These are phyloP conservation scores for Raphanus hybrid DNA, from an alignment of 441 rosid genomes.

Conservation along the genomic window DNA sequence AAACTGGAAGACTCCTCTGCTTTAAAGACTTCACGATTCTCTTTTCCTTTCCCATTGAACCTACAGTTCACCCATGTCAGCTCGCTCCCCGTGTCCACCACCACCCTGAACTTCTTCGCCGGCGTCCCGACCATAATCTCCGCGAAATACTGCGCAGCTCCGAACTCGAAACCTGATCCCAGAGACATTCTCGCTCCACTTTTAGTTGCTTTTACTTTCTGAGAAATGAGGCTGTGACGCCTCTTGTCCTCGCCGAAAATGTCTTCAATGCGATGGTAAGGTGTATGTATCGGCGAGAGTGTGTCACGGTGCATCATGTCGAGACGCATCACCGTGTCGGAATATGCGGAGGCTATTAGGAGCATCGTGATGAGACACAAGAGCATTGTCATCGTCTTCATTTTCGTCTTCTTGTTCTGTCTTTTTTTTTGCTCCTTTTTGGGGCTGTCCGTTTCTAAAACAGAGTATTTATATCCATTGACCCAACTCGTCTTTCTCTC, in stretches of 20 bases:
- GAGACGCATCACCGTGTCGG: constrained; percentile 19
- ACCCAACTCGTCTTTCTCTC: background rate
- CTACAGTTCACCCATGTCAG: constrained; percentile 72
- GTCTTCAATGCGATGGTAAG: constrained; percentile 28
- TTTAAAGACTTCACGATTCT: constrained; percentile 39
- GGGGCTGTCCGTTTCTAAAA: constrained; percentile 14
- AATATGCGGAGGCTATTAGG: constrained; percentile 24
- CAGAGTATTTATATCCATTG: constrained; percentile 35
- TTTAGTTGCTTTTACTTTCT: background rate
- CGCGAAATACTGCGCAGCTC: constrained; percentile 59
- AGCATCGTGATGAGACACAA: constrained; percentile 22
- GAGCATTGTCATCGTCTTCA: background rate
- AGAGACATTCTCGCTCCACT: constrained; percentile 42
- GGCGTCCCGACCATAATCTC: constrained; percentile 71
- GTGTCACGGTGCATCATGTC: constrained; percentile 31
- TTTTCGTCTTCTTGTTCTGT: background rate
- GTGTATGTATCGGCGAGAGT: background rate
- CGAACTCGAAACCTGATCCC: constrained; percentile 48
- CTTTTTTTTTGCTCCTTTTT: background rate
- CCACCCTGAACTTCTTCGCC: constrained; percentile 52
- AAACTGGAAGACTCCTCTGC: constrained; percentile 61
- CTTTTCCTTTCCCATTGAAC: constrained; percentile 38
- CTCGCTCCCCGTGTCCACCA: constrained; percentile 67
- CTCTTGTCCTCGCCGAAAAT: constrained; percentile 19
- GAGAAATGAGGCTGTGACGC: constrained; percentile 35